phyloP scores from a whole-genome alignment of 2,329 filamentous ascomycete genomes.

The Dactylella cylindrospora region DNA sequence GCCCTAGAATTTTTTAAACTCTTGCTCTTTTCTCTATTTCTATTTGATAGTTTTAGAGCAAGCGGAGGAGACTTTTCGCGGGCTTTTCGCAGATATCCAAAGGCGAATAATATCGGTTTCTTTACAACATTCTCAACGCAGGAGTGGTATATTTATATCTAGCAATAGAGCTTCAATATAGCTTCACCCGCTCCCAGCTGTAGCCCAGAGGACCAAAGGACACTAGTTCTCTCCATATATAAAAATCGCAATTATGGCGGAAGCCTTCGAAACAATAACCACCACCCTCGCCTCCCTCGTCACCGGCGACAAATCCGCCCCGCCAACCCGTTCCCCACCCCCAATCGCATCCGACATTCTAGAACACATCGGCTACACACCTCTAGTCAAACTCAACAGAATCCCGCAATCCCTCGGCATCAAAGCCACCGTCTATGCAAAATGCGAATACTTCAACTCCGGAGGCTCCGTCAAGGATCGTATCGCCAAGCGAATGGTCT shows the following conservation, averaged over 20 bases:
- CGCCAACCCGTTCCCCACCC: conserved; percentile 51
- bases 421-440: conserved; percentile 83
- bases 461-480: conserved; percentile 92
- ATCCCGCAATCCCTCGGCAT: conserved; percentile 89
- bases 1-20: too few species aligned
- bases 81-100: too few species aligned
- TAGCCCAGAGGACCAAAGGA: too few species aligned
- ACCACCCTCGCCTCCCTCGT: conserved; percentile 19
- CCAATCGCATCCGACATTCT: conserved; percentile 29
- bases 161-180: too few species aligned
- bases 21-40: too few species aligned
- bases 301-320: conserved; percentile 16
- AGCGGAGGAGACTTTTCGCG: too few species aligned
- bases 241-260: conserved; percentile 1
- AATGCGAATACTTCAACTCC: conserved; percentile 90
- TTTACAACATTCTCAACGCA: too few species aligned
- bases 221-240: neutral
- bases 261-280: conserved; percentile 38
- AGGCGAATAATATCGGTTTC: too few species aligned
- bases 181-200: too few species aligned
- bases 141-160: too few species aligned
- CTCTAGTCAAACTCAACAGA: conserved; percentile 90
- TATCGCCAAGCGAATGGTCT: conserved; percentile 95
- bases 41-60: too few species aligned
- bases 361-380: conserved; percentile 77